Conservation (phyloP, 371 early-diverging fungal genomes). For the Rhizopus arrhizus region DNA sequence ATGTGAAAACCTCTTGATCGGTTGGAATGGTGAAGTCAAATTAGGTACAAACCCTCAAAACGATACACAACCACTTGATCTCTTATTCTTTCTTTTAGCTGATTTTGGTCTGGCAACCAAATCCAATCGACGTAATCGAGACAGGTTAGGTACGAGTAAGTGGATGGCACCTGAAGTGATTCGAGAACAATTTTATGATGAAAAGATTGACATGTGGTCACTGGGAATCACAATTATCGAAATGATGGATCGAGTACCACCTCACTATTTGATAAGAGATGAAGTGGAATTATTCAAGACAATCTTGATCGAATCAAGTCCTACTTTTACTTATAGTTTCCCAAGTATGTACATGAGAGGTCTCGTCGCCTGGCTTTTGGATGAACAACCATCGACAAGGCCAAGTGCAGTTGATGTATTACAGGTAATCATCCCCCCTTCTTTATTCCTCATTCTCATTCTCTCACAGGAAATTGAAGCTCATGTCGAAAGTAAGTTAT, state of each 20-base stretch:
- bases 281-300: conserved; percentile 51
- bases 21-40: conserved; percentile 92
- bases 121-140: conserved; percentile 56
- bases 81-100: conserved; percentile 26
- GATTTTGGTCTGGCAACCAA: conserved; percentile 53
- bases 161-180: conserved; percentile 97
- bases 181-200: conserved; percentile 84
- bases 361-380: conserved; percentile 53
- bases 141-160: conserved; percentile 97
- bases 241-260: conserved; percentile 60
- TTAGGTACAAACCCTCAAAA: no score
- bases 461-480: conserved; percentile 34
- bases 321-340: conserved; percentile 54
- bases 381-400: conserved; percentile 45
- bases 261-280: conserved; percentile 54
- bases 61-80: no score
- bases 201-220: conserved; percentile 64
- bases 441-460: conserved; percentile 1
- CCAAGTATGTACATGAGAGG: conserved; percentile 59
- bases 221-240: conserved; percentile 36
- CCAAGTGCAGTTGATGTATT: conserved; percentile 49
- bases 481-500: conserved; percentile 33
- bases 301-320: conserved; percentile 46
- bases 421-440: conserved; percentile 22
- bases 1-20: conserved; percentile 97